Evolutionary conservation across 2,329 filamentous ascomycete genomes (phyloP).

Genomic region (Pseudogymnoascus sp.): DNA sequence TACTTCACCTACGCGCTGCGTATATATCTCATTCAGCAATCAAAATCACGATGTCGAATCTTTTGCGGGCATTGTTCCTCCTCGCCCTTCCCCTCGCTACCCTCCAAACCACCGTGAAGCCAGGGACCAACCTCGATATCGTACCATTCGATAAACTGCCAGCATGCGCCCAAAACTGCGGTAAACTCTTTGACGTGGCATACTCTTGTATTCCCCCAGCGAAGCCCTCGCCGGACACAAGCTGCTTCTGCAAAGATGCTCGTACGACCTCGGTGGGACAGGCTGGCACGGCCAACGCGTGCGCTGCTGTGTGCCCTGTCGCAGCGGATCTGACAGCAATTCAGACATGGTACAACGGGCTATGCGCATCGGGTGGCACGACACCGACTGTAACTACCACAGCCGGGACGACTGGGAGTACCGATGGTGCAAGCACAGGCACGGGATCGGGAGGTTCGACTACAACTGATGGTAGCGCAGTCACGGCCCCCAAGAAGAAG

Average conservation of each 20-base stretch:
- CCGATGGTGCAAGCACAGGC: not conserved
- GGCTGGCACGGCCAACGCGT: not conserved
- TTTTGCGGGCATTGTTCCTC: slow-evolving; percentile 3
- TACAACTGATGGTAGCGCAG: slow-evolving; percentile 1
- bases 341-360: slow-evolving; percentile 60
- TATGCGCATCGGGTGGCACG: slow-evolving; percentile 46
- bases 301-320: not conserved
- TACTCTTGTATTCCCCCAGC: slow-evolving; percentile 58
- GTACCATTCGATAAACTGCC: slow-evolving; percentile 53
- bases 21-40: not conserved
- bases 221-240: slow-evolving; percentile 46
- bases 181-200: slow-evolving; percentile 60
- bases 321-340: slow-evolving; percentile 48
- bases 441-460: not conserved
- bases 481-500: not conserved
- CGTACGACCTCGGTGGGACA: not conserved
- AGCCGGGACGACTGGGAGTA: not conserved
- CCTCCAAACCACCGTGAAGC: not conserved
- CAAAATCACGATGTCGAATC: not conserved
- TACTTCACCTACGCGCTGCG: not conserved
- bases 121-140: slow-evolving; percentile 30
- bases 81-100: slow-evolving; percentile 6
- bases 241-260: slow-evolving; percentile 66
- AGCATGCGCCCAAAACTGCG: slow-evolving; percentile 52
- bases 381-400: not conserved